These are phyloP conservation scores for Tricholoma flavovirens DNA, from an alignment of 768 basidiomycete species.

Conservation along the genomic window DNA sequence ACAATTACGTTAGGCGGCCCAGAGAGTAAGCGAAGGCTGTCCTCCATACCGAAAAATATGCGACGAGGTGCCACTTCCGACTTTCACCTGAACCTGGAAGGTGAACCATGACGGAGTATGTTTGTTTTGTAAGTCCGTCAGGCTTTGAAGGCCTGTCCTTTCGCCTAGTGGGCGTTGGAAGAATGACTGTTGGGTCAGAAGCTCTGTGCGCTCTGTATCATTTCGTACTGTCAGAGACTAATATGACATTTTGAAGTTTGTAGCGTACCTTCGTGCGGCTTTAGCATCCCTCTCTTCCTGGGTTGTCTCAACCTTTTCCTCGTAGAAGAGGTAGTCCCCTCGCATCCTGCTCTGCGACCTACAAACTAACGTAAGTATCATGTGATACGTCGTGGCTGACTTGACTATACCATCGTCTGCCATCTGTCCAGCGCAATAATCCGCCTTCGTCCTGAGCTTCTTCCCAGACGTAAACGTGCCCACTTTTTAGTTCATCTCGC, in stretches of 20 bases:
- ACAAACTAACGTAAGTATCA: not conserved
- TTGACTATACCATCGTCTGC: slow-evolving; percentile 57
- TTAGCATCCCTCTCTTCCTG: slow-evolving; percentile 76
- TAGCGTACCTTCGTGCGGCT: slow-evolving; percentile 62
- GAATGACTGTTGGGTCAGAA: slow-evolving; percentile 52
- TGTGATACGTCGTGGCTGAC: not conserved
- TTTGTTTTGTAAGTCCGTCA: slow-evolving; percentile 82
- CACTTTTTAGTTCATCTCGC: slow-evolving; percentile 62
- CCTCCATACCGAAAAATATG: slow-evolving; percentile 66
- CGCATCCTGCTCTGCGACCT: slow-evolving; percentile 87
- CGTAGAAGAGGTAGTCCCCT: slow-evolving; percentile 78
- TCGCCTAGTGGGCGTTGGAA: slow-evolving; percentile 58
- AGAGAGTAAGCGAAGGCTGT: not conserved
- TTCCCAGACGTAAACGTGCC: slow-evolving; percentile 83
- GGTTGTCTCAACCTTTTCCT: slow-evolving; percentile 77
- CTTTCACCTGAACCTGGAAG: slow-evolving; percentile 51
- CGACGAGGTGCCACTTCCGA: slow-evolving; percentile 80
- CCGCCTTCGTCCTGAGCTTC: slow-evolving; percentile 72
- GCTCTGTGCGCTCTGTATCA: slow-evolving; percentile 47
- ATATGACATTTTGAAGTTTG: slow-evolving; percentile 8
- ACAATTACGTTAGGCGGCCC: slow-evolving; percentile 2
- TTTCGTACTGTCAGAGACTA: slow-evolving; percentile 8
- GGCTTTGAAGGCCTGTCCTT: slow-evolving; percentile 76
- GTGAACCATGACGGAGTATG: slow-evolving; percentile 72
- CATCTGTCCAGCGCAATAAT: slow-evolving; percentile 77